Evolutionary conservation across 192 early-diverging fungal species (phyloP).

Genomic region (Backusella sp.): DNA sequence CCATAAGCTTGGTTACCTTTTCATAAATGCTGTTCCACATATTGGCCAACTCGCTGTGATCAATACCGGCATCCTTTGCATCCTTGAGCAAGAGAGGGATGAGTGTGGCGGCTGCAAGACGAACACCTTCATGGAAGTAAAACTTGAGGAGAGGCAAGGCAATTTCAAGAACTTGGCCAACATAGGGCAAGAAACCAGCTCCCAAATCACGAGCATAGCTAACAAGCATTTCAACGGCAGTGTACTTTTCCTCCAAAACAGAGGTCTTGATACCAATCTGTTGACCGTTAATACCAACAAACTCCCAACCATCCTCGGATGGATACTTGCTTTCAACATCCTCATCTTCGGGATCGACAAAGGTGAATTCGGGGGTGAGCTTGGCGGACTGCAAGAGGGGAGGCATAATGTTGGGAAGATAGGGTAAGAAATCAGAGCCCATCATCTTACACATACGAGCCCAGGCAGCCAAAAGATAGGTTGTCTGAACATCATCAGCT

Average conservation of each 20-base stretch:
- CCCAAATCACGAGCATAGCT: conserved; percentile 94
- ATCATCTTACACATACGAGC: conserved; percentile 96
- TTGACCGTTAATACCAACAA: conserved; percentile 88
- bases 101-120: conserved; percentile 78
- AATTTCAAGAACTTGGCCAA: conserved; percentile 79
- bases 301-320: conserved; percentile 98
- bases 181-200: conserved; percentile 84
- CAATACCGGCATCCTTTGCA: conserved; percentile 52
- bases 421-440: conserved; percentile 91
- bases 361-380: conserved; percentile 90
- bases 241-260: conserved; percentile 96
- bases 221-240: conserved; percentile 96
- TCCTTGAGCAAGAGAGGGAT: conserved; percentile 80
- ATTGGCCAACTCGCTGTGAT: conserved; percentile 50
- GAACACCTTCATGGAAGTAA: conserved; percentile 97
- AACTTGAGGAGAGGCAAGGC: conserved; percentile 91
- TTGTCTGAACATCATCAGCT: conserved; percentile 89
- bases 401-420: conserved; percentile 89
- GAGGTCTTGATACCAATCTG: conserved; percentile 96
- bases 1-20: conserved; percentile 79
- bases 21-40: conserved; percentile 75
- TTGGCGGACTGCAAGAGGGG: conserved; percentile 84
- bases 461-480: conserved; percentile 95
- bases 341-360: conserved; percentile 75
- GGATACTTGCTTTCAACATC: conserved; percentile 82